phyloP scores from a whole-genome alignment of 108 stramenopile genomes.

The Chaetoceros muelleri region DNA sequence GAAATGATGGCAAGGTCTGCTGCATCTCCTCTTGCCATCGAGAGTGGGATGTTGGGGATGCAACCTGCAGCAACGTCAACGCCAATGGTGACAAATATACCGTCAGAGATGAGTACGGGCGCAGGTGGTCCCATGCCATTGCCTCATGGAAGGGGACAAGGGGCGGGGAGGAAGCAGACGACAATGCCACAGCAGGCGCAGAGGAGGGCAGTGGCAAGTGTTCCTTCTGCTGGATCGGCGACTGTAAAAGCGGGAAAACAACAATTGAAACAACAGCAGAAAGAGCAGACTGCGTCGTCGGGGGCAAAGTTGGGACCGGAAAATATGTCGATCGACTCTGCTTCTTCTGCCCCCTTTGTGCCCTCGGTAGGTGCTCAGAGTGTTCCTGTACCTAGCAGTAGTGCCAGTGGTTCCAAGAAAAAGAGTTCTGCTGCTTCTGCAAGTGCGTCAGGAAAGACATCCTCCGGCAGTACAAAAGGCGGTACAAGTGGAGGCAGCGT shows the following conservation, averaged over 20 bases:
- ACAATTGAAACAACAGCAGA: not conserved
- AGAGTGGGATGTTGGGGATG: too few relatives aligned
- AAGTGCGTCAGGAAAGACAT: constrained; percentile 7
- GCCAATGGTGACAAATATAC: too few relatives aligned
- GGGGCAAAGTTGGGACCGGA: not conserved
- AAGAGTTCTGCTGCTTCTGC: constrained; percentile 1
- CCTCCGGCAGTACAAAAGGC: constrained; percentile 5
- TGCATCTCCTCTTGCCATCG: not conserved
- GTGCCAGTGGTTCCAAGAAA: not conserved
- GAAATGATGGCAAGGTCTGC: not conserved
- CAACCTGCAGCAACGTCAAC: constrained; percentile 2
- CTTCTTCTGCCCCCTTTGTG: not conserved
- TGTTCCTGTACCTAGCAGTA: not conserved
- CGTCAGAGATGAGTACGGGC: not conserved
- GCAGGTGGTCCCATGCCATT: constrained; percentile 7
- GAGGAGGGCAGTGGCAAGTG: constrained; percentile 5
- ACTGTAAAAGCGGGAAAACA: constrained; percentile 7
- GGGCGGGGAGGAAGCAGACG: too few relatives aligned
- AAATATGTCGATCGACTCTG: not conserved
- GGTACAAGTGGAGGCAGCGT: not conserved
- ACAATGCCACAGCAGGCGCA: constrained; percentile 4
- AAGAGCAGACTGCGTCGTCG: constrained; percentile 3
- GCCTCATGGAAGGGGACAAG: too few relatives aligned
- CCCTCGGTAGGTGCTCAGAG: too few relatives aligned
- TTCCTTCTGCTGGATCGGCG: not conserved